A percentile compares a stretch with the other conserved stretches of the same genome.
These are phyloP conservation scores for Geosmithia putterillii DNA, from an alignment of 2,329 filamentous ascomycete species.

Conservation along the genomic window DNA sequence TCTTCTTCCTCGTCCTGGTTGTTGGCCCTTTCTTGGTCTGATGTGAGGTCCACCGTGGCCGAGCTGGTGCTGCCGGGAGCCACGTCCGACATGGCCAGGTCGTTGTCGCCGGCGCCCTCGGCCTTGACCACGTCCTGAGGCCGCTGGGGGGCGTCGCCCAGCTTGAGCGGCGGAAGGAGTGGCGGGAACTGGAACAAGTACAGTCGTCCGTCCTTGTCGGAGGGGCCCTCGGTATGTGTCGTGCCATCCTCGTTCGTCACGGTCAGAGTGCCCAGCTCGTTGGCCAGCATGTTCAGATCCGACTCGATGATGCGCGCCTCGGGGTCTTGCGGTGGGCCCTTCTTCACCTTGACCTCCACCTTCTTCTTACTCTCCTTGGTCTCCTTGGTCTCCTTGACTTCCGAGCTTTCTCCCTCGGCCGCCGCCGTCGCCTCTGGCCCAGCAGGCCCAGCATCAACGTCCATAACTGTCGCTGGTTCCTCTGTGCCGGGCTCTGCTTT, in stretches of 20 bases:
- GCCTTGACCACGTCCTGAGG: slow-evolving; percentile 22
- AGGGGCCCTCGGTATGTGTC: slow-evolving; percentile 12
- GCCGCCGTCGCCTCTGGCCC: not conserved
- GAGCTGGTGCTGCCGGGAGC: slow-evolving; percentile 5
- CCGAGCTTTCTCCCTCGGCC: slow-evolving; percentile 5
- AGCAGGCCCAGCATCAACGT: not conserved
- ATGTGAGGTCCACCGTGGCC: slow-evolving; percentile 29
- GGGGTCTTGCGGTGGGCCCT: slow-evolving; percentile 16
- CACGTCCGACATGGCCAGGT: slow-evolving; percentile 22
- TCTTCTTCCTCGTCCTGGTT: slow-evolving; percentile 13
- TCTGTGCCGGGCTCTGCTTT: slow-evolving; percentile 8
- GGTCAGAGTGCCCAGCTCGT: slow-evolving; percentile 26
- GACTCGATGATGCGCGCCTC: slow-evolving; percentile 25
- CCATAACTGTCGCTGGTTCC: slow-evolving; percentile 2
- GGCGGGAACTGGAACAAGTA: slow-evolving; percentile 56
- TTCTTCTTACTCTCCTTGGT: slow-evolving; percentile 10
- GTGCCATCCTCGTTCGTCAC: slow-evolving; percentile 16
- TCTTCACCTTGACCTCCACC: slow-evolving; percentile 10
- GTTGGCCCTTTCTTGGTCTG: slow-evolving; percentile 13
- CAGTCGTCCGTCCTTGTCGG: slow-evolving; percentile 39
- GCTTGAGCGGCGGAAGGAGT: slow-evolving; percentile 42
- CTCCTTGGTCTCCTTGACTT: not conserved
- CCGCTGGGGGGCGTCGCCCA: slow-evolving; percentile 9
- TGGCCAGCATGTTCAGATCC: slow-evolving; percentile 27
- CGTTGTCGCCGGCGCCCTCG: slow-evolving; percentile 27